Conservation (phyloP, 192 early-diverging fungal genomes). For the Diversispora epigaea region DNA sequence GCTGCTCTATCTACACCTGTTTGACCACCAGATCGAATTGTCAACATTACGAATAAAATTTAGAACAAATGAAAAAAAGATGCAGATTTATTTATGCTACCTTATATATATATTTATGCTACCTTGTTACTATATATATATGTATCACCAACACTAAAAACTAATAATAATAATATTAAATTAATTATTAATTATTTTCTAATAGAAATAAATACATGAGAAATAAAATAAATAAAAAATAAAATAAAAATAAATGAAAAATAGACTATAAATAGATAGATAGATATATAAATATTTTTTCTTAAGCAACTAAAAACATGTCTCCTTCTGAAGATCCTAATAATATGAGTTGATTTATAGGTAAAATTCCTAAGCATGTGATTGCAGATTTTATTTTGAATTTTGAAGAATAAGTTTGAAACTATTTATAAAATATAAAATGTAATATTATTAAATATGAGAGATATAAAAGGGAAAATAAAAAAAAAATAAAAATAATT, state of each 20-base stretch:
- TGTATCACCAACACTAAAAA: too few relatives aligned
- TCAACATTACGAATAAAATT: not conserved
- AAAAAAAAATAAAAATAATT: not conserved
- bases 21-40: constrained; percentile 10
- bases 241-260: too few relatives aligned
- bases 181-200: too few relatives aligned
- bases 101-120: too few relatives aligned
- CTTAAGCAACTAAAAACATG: constrained; percentile 55
- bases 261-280: too few relatives aligned
- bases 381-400: constrained; percentile 61
- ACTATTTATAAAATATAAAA: constrained; percentile 36
- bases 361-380: constrained; percentile 51
- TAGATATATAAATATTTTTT: too few relatives aligned
- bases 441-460: not conserved
- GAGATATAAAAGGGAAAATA: not conserved
- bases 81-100: too few relatives aligned
- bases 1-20: constrained; percentile 14
- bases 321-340: constrained; percentile 60
- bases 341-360: constrained; percentile 56
- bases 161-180: too few relatives aligned
- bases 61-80: too few relatives aligned
- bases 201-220: too few relatives aligned
- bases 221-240: too few relatives aligned
- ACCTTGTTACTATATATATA: too few relatives aligned
- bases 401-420: constrained; percentile 57